Percentiles rank a stretch among this genome's conserved stretches.
Conservation (phyloP, 1,139 yeast genomes). For the Scheffersomyces titani region DNA sequence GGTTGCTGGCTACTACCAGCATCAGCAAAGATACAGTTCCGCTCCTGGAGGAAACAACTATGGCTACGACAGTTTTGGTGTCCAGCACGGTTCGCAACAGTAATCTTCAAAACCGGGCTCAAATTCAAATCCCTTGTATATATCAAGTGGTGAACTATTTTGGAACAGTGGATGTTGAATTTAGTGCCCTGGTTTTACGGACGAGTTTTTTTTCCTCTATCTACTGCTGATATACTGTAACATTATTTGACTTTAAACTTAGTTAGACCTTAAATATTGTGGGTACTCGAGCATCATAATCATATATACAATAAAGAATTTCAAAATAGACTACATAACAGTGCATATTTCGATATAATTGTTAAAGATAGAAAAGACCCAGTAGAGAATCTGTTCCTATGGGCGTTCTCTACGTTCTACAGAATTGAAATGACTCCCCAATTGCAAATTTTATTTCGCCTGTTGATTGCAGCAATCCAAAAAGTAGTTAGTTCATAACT, state of each 20-base stretch:
- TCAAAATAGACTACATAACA: not conserved
- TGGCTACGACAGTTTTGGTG: constrained; percentile 14
- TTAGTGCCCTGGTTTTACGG: not conserved
- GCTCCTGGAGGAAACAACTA: constrained; percentile 22
- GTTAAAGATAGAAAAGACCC: too few relatives aligned
- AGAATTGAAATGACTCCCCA: not conserved
- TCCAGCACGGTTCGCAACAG: not conserved
- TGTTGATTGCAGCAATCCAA: not conserved
- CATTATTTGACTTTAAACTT: not conserved
- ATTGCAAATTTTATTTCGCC: not conserved
- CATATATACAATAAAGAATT: not conserved
- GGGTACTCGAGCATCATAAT: not conserved
- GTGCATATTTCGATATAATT: not conserved
- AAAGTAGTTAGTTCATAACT: not conserved
- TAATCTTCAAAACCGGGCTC: not conserved
- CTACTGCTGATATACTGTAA: not conserved
- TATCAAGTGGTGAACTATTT: not conserved
- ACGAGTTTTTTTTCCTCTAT: not conserved
- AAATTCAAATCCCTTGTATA: not conserved
- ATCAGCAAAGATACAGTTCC: constrained; percentile 28
- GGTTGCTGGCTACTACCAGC: constrained; percentile 6
- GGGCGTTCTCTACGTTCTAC: not conserved
- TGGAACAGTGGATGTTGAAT: not conserved
- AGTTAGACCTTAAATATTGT: not conserved
- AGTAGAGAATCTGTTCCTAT: too few relatives aligned